Conservation (phyloP, 1,284 basidiomycete species). For the Apiotrichum sp. region DNA sequence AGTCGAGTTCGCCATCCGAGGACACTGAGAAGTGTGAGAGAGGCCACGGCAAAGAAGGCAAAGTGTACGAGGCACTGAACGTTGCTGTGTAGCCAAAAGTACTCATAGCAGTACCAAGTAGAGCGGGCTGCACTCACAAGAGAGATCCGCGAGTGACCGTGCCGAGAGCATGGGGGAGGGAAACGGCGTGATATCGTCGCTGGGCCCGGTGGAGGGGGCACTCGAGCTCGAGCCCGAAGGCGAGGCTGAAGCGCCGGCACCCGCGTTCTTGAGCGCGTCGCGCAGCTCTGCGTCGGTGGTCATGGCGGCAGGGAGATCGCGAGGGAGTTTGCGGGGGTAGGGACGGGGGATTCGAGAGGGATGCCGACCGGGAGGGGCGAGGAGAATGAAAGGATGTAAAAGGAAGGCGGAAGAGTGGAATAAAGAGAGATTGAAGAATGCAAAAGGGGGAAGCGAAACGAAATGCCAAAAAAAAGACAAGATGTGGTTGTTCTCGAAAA, state of each 20-base stretch:
- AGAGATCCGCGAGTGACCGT: conserved; percentile 34
- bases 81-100: neutral
- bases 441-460: no score
- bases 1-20: conserved; percentile 38
- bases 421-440: no score
- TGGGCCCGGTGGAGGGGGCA: conserved; percentile 12
- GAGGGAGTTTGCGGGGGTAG: no score
- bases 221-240: conserved; percentile 8
- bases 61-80: neutral
- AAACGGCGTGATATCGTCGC: conserved; percentile 45
- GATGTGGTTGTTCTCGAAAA: no score
- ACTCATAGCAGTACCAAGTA: neutral
- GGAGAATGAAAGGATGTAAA: no score
- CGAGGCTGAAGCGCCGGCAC: conserved; percentile 5
- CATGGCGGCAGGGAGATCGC: conserved; percentile 1
- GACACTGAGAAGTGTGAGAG: conserved; percentile 18
- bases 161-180: conserved; percentile 35
- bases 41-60: neutral
- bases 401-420: no score
- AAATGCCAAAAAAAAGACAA: no score
- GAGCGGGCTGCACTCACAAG: conserved; percentile 23
- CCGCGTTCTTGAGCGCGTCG: conserved; percentile 3
- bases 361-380: no score
- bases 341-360: no score
- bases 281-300: conserved; percentile 9